Base-by-base conservation (phyloP, 2,329 filamentous ascomycete species). In the Berkeleyomyces rouxiae region DNA sequence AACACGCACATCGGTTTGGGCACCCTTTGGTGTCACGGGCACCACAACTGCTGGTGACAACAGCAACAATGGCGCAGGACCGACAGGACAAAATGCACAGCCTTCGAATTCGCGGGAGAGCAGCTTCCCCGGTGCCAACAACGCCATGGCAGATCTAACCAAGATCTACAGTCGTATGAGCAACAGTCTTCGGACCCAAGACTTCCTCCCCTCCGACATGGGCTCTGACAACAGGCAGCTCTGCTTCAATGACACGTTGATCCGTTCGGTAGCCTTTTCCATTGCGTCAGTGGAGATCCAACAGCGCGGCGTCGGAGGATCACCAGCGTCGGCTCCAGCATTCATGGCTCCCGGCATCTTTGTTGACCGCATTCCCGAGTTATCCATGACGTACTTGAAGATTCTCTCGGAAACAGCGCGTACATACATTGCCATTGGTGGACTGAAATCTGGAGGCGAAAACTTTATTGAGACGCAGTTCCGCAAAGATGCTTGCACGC, bases 251-350 rank as follows among this genome's bases (percentile, higher is more conserved):
- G 84, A 87, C 68, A 79, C 80, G 1, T 72, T 90, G 9, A 80
- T 84, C 11, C 78, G 79, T 64, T 77, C 83, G 1, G 83, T 96
- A 11, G 92, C 89, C 1, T 90, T 85, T 70, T 92, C 91, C 0
- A 90, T 99, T 64, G 86, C 90, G 7, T 85, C 90, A 0, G 84
- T 88, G 3, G 93, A 99, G 74, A 96, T 97, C 67, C 86, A 91
- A 66, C 90, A 96, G 71, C 86, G 93, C 68, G 93, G 93, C 5
- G 78, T 90, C 3, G 58, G 44, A 10, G 58, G 31, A 5, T 16
- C 31, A 13, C 83, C 84, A 31, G 82, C 87, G 66, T 80, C 82
- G 57, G 86, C 88, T 61, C 79, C 83, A 72, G 92, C 87, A 4
- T 75, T 97, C 55, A 74, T 97, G 23, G 87, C 92, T 67, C 90